A percentile compares a stretch with the other conserved stretches of the same genome.
Conservation (phyloP, 2,329 filamentous ascomycete genomes). For the Didymellaceae sp. region DNA sequence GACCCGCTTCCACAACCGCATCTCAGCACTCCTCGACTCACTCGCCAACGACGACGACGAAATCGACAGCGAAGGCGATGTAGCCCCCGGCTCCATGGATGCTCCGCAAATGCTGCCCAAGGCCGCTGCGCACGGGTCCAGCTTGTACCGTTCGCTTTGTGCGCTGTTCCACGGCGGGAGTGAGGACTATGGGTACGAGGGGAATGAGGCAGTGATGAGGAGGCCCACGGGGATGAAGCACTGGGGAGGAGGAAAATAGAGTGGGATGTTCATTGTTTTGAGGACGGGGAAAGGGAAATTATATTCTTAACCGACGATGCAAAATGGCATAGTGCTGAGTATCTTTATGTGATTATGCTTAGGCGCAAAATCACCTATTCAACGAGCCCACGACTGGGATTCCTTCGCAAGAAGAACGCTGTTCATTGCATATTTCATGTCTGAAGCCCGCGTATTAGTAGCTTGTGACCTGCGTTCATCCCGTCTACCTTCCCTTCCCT, state of each 20-base stretch:
- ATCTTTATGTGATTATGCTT: too few species aligned
- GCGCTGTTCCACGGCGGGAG: slow-evolving; percentile 31
- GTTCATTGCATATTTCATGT: too few species aligned
- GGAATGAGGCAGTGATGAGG: slow-evolving; percentile 43
- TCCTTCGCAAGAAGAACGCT: too few species aligned
- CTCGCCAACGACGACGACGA: slow-evolving; percentile 22
- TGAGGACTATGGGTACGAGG: slow-evolving; percentile 42
- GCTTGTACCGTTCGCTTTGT: slow-evolving; percentile 31
- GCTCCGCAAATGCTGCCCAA: slow-evolving; percentile 42
- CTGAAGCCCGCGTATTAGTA: too few species aligned
- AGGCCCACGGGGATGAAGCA: slow-evolving; percentile 42
- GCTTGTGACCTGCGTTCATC: too few species aligned
- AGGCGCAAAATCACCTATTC: too few species aligned
- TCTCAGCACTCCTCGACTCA: slow-evolving; percentile 31
- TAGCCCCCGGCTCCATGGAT: slow-evolving; percentile 44
- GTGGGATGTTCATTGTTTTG: too few species aligned
- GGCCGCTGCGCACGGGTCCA: slow-evolving; percentile 21
- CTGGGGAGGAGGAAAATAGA: slow-evolving; percentile 36
- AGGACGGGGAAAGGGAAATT: too few species aligned
- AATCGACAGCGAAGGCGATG: slow-evolving; percentile 43
- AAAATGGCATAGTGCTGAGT: neutral
- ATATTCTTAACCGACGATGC: neutral
- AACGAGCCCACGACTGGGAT: too few species aligned
- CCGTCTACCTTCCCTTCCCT: too few species aligned
- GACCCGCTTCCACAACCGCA: slow-evolving; percentile 28